phyloP scores from a whole-genome alignment of 2,329 filamentous ascomycete genomes.

The Aspergillus puulaauensis region DNA sequence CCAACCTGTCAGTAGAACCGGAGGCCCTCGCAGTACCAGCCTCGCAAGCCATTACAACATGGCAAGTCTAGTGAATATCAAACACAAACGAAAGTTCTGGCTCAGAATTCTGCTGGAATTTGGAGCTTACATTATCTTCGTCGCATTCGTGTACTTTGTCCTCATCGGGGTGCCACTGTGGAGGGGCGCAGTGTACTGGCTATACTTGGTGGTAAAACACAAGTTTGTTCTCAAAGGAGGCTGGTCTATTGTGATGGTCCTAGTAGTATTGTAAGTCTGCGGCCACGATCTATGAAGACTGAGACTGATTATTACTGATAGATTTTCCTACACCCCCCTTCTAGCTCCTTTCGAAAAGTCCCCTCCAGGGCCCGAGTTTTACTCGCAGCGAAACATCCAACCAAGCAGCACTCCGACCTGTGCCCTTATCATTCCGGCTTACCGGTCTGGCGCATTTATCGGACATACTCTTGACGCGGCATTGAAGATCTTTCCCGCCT shows the following conservation, averaged over 20 bases:
- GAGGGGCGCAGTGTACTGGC: conserved; percentile 46
- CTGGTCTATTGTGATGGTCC: conserved; percentile 41
- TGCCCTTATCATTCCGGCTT: neutral
- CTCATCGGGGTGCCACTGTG: conserved; percentile 48
- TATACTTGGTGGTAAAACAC: conserved; percentile 42
- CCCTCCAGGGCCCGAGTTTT: conserved; percentile 21
- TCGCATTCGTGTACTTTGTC: conserved; percentile 48
- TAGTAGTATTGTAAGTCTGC: conserved; percentile 34
- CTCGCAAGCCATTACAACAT: neutral
- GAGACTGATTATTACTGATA: conserved; percentile 6
- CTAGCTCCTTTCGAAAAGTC: conserved; percentile 37
- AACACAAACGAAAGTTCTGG: neutral
- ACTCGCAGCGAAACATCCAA: conserved; percentile 15
- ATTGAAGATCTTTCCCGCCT: conserved; percentile 46
- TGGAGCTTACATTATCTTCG: conserved; percentile 31
- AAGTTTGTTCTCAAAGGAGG: conserved; percentile 44
- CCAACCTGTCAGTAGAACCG: neutral
- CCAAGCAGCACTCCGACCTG: conserved; percentile 33
- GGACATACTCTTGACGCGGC: conserved; percentile 38
- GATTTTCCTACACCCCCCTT: conserved; percentile 30
- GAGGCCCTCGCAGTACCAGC: neutral
- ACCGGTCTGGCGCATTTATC: neutral
- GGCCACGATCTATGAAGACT: conserved; percentile 2
- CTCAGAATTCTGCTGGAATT: neutral
- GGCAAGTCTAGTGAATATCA: neutral